These are phyloP conservation scores for Mrakiaceae sp. DNA, from an alignment of 1,284 basidiomycete genomes.

Conservation along the genomic window DNA sequence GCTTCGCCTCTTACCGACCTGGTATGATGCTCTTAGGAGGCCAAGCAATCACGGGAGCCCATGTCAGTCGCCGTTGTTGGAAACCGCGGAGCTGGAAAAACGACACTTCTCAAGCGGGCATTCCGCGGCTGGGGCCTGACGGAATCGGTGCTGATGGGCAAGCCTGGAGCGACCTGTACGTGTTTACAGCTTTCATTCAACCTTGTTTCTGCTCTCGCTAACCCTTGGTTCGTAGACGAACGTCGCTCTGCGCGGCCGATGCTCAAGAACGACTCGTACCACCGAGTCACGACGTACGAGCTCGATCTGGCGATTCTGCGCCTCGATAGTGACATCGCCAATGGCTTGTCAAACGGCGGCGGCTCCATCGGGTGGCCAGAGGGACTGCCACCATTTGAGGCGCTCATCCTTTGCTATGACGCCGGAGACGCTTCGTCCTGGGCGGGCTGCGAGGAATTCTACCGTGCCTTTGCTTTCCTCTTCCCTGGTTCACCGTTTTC, in stretches of 20 bases:
- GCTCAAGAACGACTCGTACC: constrained; percentile 3
- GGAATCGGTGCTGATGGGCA: constrained; percentile 18
- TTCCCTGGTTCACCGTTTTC: not conserved
- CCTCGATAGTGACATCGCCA: constrained; percentile 3
- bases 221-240: not conserved
- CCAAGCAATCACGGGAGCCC: not conserved
- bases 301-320: constrained; percentile 25
- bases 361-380: constrained; percentile 22
- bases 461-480: constrained; percentile 25
- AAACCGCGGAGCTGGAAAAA: constrained; percentile 29
- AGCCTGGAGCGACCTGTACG: constrained; percentile 19
- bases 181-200: constrained; percentile 12
- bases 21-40: not conserved
- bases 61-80: constrained; percentile 30
- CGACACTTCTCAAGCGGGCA: constrained; percentile 29
- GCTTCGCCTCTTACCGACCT: too few species aligned
- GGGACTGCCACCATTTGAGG: constrained; percentile 25
- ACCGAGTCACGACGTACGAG: constrained; percentile 30
- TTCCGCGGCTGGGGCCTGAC: constrained; percentile 29
- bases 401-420: constrained; percentile 33
- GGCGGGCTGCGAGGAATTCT: constrained; percentile 24
- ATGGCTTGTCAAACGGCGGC: not conserved
- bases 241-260: not conserved
- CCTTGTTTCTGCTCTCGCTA: not conserved
- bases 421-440: constrained; percentile 26